phyloP scores from a whole-genome alignment of 1,139 yeast genomes.

The Debaryomycetaceae sp. region DNA sequence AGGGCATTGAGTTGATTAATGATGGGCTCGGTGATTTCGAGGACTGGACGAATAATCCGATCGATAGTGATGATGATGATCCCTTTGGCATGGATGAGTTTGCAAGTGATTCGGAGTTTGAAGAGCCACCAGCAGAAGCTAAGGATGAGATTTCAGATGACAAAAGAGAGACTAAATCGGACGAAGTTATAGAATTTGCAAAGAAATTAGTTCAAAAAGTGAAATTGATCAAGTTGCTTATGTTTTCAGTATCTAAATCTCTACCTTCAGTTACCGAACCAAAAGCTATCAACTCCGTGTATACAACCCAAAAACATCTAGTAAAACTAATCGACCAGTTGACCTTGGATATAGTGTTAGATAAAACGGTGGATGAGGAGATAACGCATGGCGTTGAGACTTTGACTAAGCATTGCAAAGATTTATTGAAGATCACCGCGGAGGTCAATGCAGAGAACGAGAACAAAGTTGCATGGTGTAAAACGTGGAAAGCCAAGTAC shows the following conservation, averaged over 20 bases:
- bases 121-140: slow-evolving; percentile 22
- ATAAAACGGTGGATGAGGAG: slow-evolving; percentile 31
- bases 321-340: slow-evolving; percentile 42
- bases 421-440: slow-evolving; percentile 32
- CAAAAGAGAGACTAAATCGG: slow-evolving; percentile 6
- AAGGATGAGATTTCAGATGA: slow-evolving; percentile 7
- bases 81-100: slow-evolving; percentile 38
- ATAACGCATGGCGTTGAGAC: slow-evolving; percentile 19
- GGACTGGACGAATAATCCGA: slow-evolving; percentile 66
- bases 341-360: slow-evolving; percentile 48
- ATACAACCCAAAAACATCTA: slow-evolving; percentile 25
- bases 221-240: slow-evolving; percentile 51
- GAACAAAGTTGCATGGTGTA: slow-evolving; percentile 48
- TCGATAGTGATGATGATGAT: slow-evolving; percentile 40
- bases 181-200: slow-evolving; percentile 36
- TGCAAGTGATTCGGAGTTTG: slow-evolving; percentile 27
- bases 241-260: slow-evolving; percentile 55
- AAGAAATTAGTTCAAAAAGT: slow-evolving; percentile 50
- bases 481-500: slow-evolving; percentile 47
- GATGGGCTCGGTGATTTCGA: slow-evolving; percentile 65
- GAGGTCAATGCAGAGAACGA: slow-evolving; percentile 36
- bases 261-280: slow-evolving; percentile 41
- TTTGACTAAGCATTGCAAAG: slow-evolving; percentile 26
- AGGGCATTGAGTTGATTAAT: slow-evolving; percentile 45
- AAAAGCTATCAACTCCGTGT: slow-evolving; percentile 31